Evolutionary conservation across 192 early-diverging fungal species (phyloP).

Genomic region (Thamnidium elegans): DNA sequence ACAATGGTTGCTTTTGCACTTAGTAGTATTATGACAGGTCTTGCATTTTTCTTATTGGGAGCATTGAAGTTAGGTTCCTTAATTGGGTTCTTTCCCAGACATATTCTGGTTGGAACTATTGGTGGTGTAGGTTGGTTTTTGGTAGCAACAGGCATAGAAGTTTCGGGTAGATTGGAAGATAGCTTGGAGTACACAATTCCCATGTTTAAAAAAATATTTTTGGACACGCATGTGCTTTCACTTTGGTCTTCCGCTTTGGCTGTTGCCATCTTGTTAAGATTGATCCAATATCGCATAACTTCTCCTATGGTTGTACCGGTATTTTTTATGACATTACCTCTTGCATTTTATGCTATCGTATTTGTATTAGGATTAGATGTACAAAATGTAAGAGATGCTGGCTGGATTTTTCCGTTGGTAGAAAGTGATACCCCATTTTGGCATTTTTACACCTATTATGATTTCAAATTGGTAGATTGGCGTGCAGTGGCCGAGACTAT

Average conservation of each 20-base stretch:
- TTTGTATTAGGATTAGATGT: conserved; percentile 58
- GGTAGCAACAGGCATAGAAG: conserved; percentile 88
- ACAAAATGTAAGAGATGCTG: conserved; percentile 60
- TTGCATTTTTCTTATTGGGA: conserved; percentile 83
- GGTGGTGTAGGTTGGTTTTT: conserved; percentile 96
- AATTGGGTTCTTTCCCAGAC: conserved; percentile 84
- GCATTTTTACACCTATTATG: conserved; percentile 83
- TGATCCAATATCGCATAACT: conserved; percentile 58
- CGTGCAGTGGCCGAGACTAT: conserved; percentile 60
- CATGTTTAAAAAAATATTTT: conserved; percentile 65
- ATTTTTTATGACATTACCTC: conserved; percentile 84
- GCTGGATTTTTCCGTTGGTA: conserved; percentile 86
- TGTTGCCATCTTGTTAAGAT: conserved; percentile 68
- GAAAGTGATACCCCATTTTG: conserved; percentile 77
- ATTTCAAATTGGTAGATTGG: conserved; percentile 67
- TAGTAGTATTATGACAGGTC: conserved; percentile 86
- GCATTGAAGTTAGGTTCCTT: conserved; percentile 73
- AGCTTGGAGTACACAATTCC: conserved; percentile 54
- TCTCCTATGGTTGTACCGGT: conserved; percentile 84
- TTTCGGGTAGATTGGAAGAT: conserved; percentile 63
- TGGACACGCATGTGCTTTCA: conserved; percentile 56
- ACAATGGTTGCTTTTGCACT: conserved; percentile 85
- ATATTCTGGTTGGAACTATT: conserved; percentile 94
- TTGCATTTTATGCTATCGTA: conserved; percentile 71
- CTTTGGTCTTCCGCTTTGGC: conserved; percentile 79